A percentile compares a stretch with the other conserved stretches of the same genome.
Evolutionary conservation across 345 rosid genomes (phyloP).

Genomic region (Pistacia integerrima): DNA sequence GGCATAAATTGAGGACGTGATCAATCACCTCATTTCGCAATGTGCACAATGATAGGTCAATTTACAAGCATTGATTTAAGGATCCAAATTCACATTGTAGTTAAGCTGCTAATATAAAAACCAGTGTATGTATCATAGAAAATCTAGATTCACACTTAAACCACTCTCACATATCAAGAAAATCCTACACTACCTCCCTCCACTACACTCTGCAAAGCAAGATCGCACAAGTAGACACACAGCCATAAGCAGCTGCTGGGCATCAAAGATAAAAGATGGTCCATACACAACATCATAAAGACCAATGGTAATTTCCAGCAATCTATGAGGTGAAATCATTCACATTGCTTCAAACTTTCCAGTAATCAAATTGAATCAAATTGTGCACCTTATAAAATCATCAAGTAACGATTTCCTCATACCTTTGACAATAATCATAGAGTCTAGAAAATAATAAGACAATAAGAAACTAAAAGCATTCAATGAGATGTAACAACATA

Average conservation of each 20-base stretch:
- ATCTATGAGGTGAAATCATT: neutral
- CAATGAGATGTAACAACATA: neutral
- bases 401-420: neutral
- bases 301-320: neutral
- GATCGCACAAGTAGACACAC: neutral
- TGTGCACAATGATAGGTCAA: neutral
- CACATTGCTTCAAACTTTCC: neutral
- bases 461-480: neutral
- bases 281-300: neutral
- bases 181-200: neutral
- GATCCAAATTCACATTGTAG: neutral
- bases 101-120: neutral
- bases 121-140: neutral
- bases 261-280: neutral
- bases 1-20: neutral
- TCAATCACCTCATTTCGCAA: neutral
- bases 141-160: neutral
- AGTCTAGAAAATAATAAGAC: neutral
- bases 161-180: neutral
- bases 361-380: neutral
- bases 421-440: neutral
- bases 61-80: neutral
- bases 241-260: neutral
- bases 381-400: neutral
- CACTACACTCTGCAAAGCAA: neutral